phyloP scores from a whole-genome alignment of 73 alveolate genomes.

The Symbiodinium natans region DNA sequence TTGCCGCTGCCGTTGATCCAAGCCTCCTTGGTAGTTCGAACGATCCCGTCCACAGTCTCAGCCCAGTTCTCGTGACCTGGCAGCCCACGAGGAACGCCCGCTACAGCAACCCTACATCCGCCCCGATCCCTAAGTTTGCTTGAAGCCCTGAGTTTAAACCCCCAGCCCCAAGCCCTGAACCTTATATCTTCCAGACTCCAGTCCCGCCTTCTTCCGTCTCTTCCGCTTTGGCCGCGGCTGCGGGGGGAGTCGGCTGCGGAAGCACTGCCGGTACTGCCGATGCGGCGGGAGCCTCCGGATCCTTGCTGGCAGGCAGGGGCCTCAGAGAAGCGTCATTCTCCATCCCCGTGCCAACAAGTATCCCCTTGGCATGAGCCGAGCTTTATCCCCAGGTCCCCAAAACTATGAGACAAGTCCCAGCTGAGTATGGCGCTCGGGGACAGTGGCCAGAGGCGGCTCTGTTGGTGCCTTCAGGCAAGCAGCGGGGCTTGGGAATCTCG shows the following conservation, averaged over 20 bases:
- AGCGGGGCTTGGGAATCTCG: too few species aligned
- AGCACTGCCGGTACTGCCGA: constrained; percentile 59
- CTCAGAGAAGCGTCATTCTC: background rate
- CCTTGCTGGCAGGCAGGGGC: background rate
- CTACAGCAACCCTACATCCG: background rate
- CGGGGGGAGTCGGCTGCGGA: too few species aligned
- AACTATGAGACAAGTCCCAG: too few species aligned
- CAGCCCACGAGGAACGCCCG: background rate
- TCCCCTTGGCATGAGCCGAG: too few species aligned
- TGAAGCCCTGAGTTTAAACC: background rate
- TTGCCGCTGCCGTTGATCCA: background rate
- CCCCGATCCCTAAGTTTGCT: too few species aligned
- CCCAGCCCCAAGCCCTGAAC: background rate
- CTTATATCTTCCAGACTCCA: background rate
- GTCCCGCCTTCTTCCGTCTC: too few species aligned
- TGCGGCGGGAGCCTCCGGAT: background rate
- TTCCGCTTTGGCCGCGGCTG: too few species aligned
- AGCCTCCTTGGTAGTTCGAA: background rate
- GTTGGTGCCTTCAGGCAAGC: too few species aligned
- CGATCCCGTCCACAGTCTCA: background rate
- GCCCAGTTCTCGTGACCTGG: background rate
- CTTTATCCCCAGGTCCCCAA: too few species aligned
- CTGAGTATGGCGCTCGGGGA: too few species aligned
- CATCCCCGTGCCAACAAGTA: background rate
- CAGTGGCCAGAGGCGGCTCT: too few species aligned